Conservation (phyloP, 2,329 filamentous ascomycete genomes). For the Colletotrichum truncatum region DNA sequence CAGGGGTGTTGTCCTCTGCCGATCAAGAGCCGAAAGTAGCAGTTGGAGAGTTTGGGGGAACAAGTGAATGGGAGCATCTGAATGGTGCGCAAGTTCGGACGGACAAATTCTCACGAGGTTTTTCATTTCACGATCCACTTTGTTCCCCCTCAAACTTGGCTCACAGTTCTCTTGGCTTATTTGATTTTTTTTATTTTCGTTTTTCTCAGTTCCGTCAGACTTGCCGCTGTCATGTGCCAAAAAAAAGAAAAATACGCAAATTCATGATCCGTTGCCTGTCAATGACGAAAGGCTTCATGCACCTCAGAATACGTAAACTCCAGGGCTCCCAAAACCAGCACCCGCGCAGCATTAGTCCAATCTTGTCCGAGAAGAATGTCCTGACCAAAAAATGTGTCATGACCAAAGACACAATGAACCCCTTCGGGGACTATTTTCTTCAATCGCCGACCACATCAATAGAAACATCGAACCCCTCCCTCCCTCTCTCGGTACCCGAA, state of each 20-base stretch:
- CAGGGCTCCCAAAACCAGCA: too few species aligned
- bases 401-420: too few species aligned
- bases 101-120: neutral
- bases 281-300: constrained; percentile 19
- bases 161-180: neutral
- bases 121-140: neutral
- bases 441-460: too few species aligned
- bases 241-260: neutral
- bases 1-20: constrained; percentile 7
- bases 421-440: neutral
- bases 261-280: neutral
- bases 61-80: neutral
- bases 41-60: too few species aligned
- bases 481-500: too few species aligned
- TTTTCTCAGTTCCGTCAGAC: neutral
- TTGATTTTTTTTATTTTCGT: neutral
- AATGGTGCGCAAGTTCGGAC: constrained; percentile 28
- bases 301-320: neutral
- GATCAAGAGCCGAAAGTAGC: constrained; percentile 8
- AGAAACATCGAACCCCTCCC: too few species aligned
- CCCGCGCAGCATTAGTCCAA: neutral
- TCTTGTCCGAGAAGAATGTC: too few species aligned
- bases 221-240: neutral
- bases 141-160: too few species aligned
- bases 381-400: too few species aligned